Base-by-base conservation (phyloP, 169 alveolate genomes). In the Plasmodium chabaudi region DNA sequence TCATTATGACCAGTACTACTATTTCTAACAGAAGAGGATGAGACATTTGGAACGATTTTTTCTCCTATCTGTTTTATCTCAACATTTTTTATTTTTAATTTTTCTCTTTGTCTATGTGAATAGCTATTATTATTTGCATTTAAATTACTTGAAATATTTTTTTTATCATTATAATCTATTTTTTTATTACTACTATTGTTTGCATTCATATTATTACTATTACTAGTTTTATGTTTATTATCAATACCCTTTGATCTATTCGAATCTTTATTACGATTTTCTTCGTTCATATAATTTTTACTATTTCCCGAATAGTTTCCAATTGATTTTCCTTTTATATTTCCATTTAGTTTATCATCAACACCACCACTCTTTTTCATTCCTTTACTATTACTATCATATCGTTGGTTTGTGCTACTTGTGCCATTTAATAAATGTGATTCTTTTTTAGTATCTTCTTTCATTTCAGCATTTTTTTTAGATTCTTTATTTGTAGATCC, bases 11-110 rank as follows among this genome's bases (percentile, higher is more conserved):
- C 71, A 25, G 5, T 57, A 19, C 67, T 57, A 17, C n/a, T 57
- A 17, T 57, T 57, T 9, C 21, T 19, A 57, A 3, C 21, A 57
- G n/a, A 34, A 34, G 42, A 4, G 5, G 42, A 34, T 34, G 42
- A 34, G 5, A 34, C 6, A 34, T 34, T 34, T 34, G 42, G 42
- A 34, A 69, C n/a, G 5, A 86, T 56, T 64, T 70, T 86, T 39
- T 86, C 87, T 17, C 51, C 65, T 1, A 86, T 86, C 25, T 70
- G 74, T 34, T 86, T 86, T n/a, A 86, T 65, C 21, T 86, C 91
- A 15, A 86, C 91, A 59, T 86, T 86, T 60, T 86, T 86, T 10
- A 86, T 86, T 70, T 86, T 86, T 46, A 69, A 23, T 86, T 86
- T 86, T 60, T 86, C 91, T 25, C 91, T 69, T 42, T 68, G 87